These are phyloP conservation scores for Fomitiporia mediterranea DNA, from an alignment of 1,284 basidiomycete genomes.

Conservation along the genomic window DNA sequence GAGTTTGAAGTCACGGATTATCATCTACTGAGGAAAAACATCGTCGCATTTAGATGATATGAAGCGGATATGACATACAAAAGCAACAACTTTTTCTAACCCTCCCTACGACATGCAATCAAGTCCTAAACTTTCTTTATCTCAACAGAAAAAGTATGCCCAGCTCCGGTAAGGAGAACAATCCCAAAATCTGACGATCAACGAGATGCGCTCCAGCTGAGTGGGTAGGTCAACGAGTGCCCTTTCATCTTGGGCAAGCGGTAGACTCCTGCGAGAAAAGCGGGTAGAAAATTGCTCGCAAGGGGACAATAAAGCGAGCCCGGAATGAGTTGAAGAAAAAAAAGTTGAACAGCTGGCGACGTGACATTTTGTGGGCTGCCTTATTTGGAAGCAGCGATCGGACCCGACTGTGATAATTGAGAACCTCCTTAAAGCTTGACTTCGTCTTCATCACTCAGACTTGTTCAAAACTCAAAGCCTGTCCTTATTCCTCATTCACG, in stretches of 20 bases:
- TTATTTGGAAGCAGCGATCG: too few relatives aligned
- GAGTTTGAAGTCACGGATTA: too few relatives aligned
- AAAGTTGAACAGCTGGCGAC: too few relatives aligned
- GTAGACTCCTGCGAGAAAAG: conserved; percentile 46
- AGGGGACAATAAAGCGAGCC: conserved; percentile 51
- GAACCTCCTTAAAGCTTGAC: too few relatives aligned
- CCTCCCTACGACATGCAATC: not conserved
- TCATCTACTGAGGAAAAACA: not conserved
- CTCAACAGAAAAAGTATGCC: conserved; percentile 1
- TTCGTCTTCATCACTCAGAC: too few relatives aligned
- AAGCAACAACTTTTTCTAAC: not conserved
- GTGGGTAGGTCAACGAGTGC: conserved; percentile 21
- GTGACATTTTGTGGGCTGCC: too few relatives aligned
- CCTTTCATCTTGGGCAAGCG: conserved; percentile 41
- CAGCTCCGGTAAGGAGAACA: conserved; percentile 51
- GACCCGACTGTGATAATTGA: too few relatives aligned
- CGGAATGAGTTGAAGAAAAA: conserved; percentile 36
- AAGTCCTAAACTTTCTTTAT: not conserved
- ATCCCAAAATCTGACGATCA: conserved; percentile 39
- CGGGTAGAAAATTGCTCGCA: conserved; percentile 32
- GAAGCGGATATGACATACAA: not conserved
- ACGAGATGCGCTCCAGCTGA: conserved; percentile 44
- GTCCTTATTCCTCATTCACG: too few relatives aligned
- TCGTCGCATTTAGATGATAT: not conserved
- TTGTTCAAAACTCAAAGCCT: too few relatives aligned